Conservation (phyloP, 176 grass and related monocot species). For the Cocos nucifera region DNA sequence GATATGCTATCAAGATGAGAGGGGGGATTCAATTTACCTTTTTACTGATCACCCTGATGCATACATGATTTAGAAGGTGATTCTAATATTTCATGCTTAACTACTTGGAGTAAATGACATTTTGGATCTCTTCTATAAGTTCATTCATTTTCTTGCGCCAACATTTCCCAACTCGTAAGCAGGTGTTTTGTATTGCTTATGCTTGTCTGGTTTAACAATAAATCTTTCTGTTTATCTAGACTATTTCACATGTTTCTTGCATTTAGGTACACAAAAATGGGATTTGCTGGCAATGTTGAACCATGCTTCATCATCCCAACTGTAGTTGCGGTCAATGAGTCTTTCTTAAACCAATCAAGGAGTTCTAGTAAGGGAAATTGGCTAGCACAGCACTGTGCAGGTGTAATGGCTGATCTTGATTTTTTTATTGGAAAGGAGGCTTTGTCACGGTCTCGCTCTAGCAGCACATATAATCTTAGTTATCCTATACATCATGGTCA, state of each 20-base stretch:
- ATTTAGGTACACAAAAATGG: slow-evolving; percentile 96
- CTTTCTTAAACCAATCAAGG: slow-evolving; percentile 48
- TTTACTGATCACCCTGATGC: too few relatives aligned
- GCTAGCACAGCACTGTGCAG: slow-evolving; percentile 88
- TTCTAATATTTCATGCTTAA: too few relatives aligned
- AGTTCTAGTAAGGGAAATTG: slow-evolving; percentile 62
- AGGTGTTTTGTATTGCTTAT: too few relatives aligned
- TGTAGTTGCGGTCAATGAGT: slow-evolving; percentile 81
- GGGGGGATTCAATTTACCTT: too few relatives aligned
- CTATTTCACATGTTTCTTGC: neutral
- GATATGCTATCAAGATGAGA: too few relatives aligned
- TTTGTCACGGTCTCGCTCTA: slow-evolving; percentile 46
- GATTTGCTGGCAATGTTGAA: slow-evolving; percentile 97
- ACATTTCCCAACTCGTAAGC: too few relatives aligned
- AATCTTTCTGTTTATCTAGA: too few relatives aligned
- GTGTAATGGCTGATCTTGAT: slow-evolving; percentile 97
- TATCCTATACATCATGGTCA: slow-evolving; percentile 89
- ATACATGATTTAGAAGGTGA: too few relatives aligned
- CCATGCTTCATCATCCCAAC: slow-evolving; percentile 95
- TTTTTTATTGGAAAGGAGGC: slow-evolving; percentile 94
- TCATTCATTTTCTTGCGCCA: too few relatives aligned
- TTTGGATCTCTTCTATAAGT: too few relatives aligned
- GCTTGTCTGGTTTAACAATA: too few relatives aligned
- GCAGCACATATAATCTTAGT: slow-evolving; percentile 63
- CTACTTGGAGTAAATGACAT: too few relatives aligned